Evolutionary conservation across 2,329 filamentous ascomycete species (phyloP).

Genomic region (Ilyonectria robusta): DNA sequence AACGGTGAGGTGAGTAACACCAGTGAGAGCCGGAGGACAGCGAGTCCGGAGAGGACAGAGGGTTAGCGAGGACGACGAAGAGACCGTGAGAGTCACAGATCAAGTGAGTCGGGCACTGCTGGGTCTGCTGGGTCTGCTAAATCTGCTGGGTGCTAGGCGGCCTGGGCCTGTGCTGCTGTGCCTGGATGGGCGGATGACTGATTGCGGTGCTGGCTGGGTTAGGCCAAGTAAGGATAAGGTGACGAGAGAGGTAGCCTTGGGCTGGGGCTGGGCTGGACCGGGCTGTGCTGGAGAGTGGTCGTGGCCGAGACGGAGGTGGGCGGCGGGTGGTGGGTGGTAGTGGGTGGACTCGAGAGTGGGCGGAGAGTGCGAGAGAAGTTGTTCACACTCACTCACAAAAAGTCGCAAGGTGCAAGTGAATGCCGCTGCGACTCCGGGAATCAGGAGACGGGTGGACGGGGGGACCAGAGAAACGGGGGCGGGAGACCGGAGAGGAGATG

Average conservation of each 20-base stretch:
- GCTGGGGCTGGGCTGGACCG: conserved; percentile 40
- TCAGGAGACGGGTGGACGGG: conserved; percentile 31
- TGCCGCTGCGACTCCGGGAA: conserved; percentile 59
- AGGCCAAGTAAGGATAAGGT: conserved; percentile 32
- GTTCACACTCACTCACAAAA: conserved; percentile 32
- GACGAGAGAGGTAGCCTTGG: conserved; percentile 33
- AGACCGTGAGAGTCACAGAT: conserved; percentile 41
- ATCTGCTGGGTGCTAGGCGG: conserved; percentile 13
- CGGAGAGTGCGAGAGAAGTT: conserved; percentile 27
- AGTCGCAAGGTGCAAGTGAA: conserved; percentile 66
- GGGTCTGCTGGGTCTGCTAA: conserved; percentile 11
- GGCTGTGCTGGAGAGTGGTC: conserved; percentile 42
- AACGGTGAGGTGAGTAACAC: conserved; percentile 45
- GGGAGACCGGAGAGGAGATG: conserved; percentile 42
- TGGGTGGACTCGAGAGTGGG: conserved; percentile 27
- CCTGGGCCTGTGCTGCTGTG: not conserved
- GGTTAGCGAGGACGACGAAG: conserved; percentile 40
- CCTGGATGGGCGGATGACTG: conserved; percentile 3
- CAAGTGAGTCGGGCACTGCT: conserved; percentile 38
- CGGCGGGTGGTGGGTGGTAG: conserved; percentile 6
- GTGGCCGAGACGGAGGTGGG: conserved; percentile 19
- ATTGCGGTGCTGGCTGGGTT: conserved; percentile 35
- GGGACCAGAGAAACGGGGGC: conserved; percentile 11
- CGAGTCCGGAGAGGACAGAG: conserved; percentile 47
- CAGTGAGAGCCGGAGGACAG: conserved; percentile 30